Conservation (phyloP, 2,329 filamentous ascomycete species). For the Ophiostoma pallidulum region DNA sequence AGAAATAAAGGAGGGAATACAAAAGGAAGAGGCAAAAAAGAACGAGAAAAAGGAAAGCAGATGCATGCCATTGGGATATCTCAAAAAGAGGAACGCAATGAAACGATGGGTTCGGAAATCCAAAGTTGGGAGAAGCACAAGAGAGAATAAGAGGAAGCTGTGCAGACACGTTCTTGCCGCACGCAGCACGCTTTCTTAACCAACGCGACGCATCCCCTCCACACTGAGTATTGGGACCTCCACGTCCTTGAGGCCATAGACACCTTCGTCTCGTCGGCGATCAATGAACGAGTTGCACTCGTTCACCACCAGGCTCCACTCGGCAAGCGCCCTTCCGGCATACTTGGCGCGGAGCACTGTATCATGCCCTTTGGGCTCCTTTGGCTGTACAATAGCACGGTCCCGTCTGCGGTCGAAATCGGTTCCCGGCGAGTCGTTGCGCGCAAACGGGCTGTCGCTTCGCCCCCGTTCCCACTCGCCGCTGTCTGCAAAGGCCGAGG, state of each 20-base stretch:
- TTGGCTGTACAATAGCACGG: conserved; percentile 29
- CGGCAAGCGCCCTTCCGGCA: conserved; percentile 62
- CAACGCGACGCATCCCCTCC: conserved; percentile 41
- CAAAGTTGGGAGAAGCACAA: background rate
- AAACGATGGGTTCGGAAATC: too few relatives aligned
- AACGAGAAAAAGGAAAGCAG: background rate
- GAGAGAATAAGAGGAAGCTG: background rate
- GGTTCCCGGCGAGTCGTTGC: background rate
- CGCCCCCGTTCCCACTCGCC: conserved; percentile 3
- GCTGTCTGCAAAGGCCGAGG: background rate
- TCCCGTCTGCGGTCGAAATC: conserved; percentile 16
- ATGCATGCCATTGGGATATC: too few relatives aligned
- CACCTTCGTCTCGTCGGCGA: conserved; percentile 62
- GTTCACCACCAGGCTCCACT: conserved; percentile 65
- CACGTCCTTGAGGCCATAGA: conserved; percentile 54
- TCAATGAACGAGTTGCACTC: conserved; percentile 80
- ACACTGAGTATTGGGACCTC: conserved; percentile 59
- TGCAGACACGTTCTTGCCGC: too few relatives aligned
- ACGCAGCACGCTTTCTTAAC: background rate
- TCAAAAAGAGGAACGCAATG: too few relatives aligned
- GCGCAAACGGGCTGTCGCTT: background rate
- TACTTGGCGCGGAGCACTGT: conserved; percentile 46
- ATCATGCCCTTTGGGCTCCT: conserved; percentile 34
- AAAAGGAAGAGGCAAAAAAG: background rate
- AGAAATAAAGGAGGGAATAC: background rate